phyloP scores from a whole-genome alignment of 2,329 filamentous ascomycete species.

The Pestalotiopsis sp. region DNA sequence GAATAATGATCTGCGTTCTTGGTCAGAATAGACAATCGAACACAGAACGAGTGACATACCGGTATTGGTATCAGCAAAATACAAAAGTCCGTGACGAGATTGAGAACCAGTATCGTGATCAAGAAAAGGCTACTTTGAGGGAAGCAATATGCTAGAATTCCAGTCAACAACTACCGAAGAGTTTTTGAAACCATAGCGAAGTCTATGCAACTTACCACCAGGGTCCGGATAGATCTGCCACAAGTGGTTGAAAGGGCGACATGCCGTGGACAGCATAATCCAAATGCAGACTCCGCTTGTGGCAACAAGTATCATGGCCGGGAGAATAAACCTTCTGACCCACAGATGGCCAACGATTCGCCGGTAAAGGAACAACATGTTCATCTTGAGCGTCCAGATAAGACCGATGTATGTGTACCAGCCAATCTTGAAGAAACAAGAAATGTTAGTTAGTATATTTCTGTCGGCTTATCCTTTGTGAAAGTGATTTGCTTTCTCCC shows the following conservation, averaged over 20 bases:
- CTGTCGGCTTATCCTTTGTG: background rate
- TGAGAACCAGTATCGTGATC: background rate
- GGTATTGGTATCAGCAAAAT: background rate
- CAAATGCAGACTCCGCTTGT: background rate
- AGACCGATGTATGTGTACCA: background rate
- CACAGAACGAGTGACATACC: background rate
- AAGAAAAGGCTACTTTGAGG: background rate
- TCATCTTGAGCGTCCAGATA: conserved; percentile 1
- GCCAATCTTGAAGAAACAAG: background rate
- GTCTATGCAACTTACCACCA: background rate
- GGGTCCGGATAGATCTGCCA: background rate
- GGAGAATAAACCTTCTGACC: background rate
- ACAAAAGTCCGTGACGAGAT: background rate
- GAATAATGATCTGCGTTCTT: background rate
- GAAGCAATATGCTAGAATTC: background rate
- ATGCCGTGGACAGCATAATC: background rate
- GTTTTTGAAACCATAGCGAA: no score
- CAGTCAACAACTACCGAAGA: background rate
- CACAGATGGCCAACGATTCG: background rate
- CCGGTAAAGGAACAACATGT: conserved; percentile 1
- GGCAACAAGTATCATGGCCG: background rate
- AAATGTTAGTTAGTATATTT: background rate
- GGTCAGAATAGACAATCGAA: background rate
- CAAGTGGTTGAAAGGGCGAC: background rate
- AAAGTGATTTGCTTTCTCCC: background rate